Conservation (phyloP, 768 basidiomycete species). For the Tylopilus vinaceipallidus region DNA sequence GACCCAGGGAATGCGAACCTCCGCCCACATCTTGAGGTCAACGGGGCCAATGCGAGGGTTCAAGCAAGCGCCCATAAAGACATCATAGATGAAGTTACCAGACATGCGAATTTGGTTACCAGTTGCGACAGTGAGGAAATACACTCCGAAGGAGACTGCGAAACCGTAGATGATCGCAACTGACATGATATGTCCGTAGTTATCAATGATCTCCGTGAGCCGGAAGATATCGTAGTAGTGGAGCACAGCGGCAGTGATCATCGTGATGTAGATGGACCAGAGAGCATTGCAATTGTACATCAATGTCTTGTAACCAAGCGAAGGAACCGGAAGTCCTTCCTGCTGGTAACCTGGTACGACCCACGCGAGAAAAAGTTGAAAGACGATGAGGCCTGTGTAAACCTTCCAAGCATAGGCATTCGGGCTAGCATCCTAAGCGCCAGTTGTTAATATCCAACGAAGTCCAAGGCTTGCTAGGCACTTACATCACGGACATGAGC, state of each 20-base stretch:
- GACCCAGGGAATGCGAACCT: slow-evolving; percentile 96
- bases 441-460: background rate
- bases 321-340: slow-evolving; percentile 95
- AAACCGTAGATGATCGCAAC: slow-evolving; percentile 94
- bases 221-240: slow-evolving; percentile 84
- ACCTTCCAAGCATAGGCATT: slow-evolving; percentile 87
- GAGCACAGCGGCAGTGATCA: slow-evolving; percentile 69
- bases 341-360: slow-evolving; percentile 91
- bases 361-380: slow-evolving; percentile 88
- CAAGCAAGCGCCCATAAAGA: slow-evolving; percentile 93
- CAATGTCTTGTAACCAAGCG: slow-evolving; percentile 87
- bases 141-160: slow-evolving; percentile 73
- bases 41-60: slow-evolving; percentile 91
- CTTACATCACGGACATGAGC: slow-evolving; percentile 75
- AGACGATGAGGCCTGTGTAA: slow-evolving; percentile 83
- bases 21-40: slow-evolving; percentile 99
- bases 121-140: slow-evolving; percentile 72
- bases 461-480: background rate
- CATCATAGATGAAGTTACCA: slow-evolving; percentile 92
- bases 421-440: slow-evolving; percentile 80
- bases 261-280: slow-evolving; percentile 77
- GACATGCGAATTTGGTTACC: slow-evolving; percentile 90
- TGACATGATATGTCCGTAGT: slow-evolving; percentile 94
- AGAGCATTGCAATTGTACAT: slow-evolving; percentile 98
- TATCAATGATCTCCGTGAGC: slow-evolving; percentile 91